Conservation (phyloP, 1,284 basidiomycete species). For the Ganoderma lingzhi region DNA sequence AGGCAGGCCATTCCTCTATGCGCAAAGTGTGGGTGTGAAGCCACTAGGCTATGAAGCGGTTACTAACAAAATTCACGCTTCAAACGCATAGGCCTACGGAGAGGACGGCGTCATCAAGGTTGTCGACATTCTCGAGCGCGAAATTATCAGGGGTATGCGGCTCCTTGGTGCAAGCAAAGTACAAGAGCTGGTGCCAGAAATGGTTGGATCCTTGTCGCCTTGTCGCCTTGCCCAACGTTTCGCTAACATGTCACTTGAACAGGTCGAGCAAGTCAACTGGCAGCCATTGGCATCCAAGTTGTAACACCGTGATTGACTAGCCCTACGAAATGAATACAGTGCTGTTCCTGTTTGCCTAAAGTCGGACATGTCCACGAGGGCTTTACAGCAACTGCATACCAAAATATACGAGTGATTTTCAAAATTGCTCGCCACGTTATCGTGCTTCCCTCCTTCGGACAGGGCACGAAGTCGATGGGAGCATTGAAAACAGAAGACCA, state of each 20-base stretch:
- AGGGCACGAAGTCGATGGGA: neutral
- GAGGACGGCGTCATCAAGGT: conserved; percentile 83
- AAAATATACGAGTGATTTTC: neutral
- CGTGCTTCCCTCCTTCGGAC: neutral
- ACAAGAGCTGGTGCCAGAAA: conserved; percentile 77
- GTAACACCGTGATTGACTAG: conserved; percentile 32
- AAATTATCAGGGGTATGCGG: conserved; percentile 84
- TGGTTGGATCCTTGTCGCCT: conserved; percentile 55
- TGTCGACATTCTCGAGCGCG: conserved; percentile 78
- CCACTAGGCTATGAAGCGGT: neutral
- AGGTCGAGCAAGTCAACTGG: conserved; percentile 77
- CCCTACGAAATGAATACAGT: neutral
- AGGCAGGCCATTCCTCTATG: conserved; percentile 91
- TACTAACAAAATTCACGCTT: neutral
- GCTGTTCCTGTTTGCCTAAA: neutral
- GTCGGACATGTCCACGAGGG: neutral
- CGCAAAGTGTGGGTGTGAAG: conserved; percentile 72
- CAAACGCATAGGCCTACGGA: conserved; percentile 72
- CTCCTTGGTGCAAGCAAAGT: conserved; percentile 81
- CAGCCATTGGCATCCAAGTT: conserved; percentile 56
- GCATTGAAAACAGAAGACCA: too few species aligned
- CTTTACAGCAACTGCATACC: neutral
- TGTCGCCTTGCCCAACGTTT: neutral
- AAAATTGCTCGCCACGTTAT: neutral
- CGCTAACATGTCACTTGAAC: conserved; percentile 7